Evolutionary conservation across 495 filamentous ascomycete genomes (phyloP).

Genomic region (Neurospora sp.): DNA sequence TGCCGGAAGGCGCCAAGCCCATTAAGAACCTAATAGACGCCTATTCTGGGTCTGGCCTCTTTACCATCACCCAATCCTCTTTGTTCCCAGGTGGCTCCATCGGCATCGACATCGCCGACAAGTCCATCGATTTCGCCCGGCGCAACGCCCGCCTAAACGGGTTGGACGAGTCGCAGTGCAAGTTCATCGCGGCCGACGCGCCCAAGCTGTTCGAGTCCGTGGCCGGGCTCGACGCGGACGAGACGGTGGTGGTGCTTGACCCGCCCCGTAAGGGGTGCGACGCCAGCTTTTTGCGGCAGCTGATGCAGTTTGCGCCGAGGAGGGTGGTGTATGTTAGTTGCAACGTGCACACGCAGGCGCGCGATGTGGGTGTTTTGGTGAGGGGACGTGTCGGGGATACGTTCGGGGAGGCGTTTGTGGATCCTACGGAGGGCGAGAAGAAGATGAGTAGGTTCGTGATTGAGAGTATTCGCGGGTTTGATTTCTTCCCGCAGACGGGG

Average conservation of each 20-base stretch:
- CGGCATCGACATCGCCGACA: conserved; percentile 46
- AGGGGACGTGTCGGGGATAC: conserved; percentile 37
- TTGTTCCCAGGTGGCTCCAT: conserved; percentile 50
- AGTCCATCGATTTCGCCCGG: conserved; percentile 65
- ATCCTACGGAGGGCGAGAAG: conserved; percentile 23
- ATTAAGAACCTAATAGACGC: conserved; percentile 90
- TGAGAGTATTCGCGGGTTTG: conserved; percentile 86
- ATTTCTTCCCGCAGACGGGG: conserved; percentile 96
- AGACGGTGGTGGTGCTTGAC: conserved; percentile 86
- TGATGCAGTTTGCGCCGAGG: conserved; percentile 62
- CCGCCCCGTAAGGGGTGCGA: conserved; percentile 94
- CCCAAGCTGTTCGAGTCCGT: conserved; percentile 66
- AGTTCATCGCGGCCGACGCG: conserved; percentile 81
- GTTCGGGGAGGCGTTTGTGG: background rate
- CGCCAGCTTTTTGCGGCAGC: conserved; percentile 67
- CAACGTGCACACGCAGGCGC: conserved; percentile 94
- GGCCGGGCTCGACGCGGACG: conserved; percentile 52
- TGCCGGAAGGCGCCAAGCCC: conserved; percentile 9
- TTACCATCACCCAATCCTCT: conserved; percentile 83
- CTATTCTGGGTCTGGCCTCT: conserved; percentile 93
- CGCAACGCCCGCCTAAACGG: conserved; percentile 69
- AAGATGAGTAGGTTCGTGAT: conserved; percentile 47
- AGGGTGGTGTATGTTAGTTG: conserved; percentile 90
- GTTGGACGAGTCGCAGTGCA: conserved; percentile 45
- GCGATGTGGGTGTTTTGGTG: conserved; percentile 80